phyloP scores from a whole-genome alignment of 208 protist genomes.

The Tritrichomonas foetus region DNA sequence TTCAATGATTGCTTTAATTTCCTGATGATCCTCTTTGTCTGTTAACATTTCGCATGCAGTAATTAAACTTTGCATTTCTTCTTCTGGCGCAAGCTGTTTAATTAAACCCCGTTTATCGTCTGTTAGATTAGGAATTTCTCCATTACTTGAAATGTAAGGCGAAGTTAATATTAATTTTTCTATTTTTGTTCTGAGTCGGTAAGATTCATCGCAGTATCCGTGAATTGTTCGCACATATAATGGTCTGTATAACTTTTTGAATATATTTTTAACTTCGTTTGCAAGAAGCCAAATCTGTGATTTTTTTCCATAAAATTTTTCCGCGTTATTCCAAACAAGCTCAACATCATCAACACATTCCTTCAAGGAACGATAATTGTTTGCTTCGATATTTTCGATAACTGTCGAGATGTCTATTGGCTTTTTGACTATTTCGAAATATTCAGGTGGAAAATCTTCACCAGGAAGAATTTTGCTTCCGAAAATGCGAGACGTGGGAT shows the following conservation, averaged over 20 bases:
- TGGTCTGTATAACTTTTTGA: background rate
- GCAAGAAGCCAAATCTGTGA: background rate
- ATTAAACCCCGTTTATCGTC: background rate
- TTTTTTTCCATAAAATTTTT: background rate
- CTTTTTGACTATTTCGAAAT: slow-evolving; percentile 21
- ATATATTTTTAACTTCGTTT: background rate
- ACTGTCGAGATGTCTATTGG: background rate
- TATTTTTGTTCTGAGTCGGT: background rate
- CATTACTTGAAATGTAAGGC: background rate
- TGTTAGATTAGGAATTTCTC: background rate
- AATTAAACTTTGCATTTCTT: background rate
- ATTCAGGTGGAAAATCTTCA: background rate
- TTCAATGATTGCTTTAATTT: background rate
- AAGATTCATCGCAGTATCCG: background rate
- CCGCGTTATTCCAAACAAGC: background rate
- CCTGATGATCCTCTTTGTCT: background rate
- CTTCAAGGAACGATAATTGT: background rate
- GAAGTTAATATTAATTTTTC: background rate
- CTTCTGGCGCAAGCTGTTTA: background rate
- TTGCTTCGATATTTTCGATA: background rate
- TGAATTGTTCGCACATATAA: background rate
- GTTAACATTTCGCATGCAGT: background rate
- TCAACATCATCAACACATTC: background rate
- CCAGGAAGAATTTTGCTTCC: background rate
- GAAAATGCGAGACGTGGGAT: background rate